Percentiles rank a stretch among this genome's conserved stretches.
These are phyloP conservation scores for Penicillium sp. DNA, from an alignment of 2,329 filamentous ascomycete species.

Conservation along the genomic window DNA sequence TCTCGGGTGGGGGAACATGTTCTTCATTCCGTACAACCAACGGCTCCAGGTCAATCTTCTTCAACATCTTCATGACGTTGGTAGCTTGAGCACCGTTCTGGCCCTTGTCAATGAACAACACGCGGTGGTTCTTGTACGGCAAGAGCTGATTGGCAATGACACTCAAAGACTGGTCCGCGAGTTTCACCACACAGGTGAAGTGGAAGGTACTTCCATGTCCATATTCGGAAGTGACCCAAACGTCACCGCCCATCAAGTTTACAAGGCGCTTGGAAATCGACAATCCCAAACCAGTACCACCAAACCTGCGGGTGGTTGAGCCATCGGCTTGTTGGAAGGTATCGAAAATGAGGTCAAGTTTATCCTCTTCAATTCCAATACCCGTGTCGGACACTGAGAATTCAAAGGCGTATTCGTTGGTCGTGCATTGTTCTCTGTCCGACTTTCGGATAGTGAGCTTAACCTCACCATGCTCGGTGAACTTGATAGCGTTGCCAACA, in stretches of 20 bases:
- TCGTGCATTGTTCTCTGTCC: slow-evolving; percentile 61
- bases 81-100: slow-evolving; percentile 64
- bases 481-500: slow-evolving; percentile 98
- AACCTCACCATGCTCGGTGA: slow-evolving; percentile 94
- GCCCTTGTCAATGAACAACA: slow-evolving; percentile 92
- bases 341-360: slow-evolving; percentile 95
- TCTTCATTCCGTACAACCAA: slow-evolving; percentile 76
- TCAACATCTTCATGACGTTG: slow-evolving; percentile 76
- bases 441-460: slow-evolving; percentile 84
- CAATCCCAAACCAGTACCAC: slow-evolving; percentile 86
- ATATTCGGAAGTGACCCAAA: slow-evolving; percentile 93
- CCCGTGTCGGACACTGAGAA: slow-evolving; percentile 95
- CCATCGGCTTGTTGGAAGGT: slow-evolving; percentile 98
- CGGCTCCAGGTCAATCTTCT: slow-evolving; percentile 73
- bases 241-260: slow-evolving; percentile 91
- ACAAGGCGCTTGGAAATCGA: slow-evolving; percentile 95
- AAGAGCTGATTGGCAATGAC: slow-evolving; percentile 73
- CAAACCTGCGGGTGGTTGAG: slow-evolving; percentile 93
- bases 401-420: slow-evolving; percentile 86
- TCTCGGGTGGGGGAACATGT: slow-evolving; percentile 59
- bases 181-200: slow-evolving; percentile 88
- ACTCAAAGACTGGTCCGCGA: slow-evolving; percentile 74
- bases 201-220: slow-evolving; percentile 92
- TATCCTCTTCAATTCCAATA: slow-evolving; percentile 93
- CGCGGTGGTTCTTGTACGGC: slow-evolving; percentile 88